phyloP scores from a whole-genome alignment of 164 flowering plant genomes.

The Vitis rupestris region DNA sequence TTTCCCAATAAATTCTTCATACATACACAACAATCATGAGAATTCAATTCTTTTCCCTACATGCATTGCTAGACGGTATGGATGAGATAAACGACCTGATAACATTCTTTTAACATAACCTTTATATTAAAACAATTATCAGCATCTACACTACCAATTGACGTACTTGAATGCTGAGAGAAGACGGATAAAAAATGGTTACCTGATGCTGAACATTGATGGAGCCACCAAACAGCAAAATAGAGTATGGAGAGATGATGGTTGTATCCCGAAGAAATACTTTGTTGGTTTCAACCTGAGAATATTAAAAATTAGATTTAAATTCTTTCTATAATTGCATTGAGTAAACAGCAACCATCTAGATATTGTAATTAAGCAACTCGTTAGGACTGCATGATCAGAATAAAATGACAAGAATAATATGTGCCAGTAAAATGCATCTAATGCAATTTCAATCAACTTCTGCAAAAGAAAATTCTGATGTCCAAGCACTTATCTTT shows the following conservation, averaged over 20 bases:
- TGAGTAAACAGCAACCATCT: not conserved
- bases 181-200: conserved; percentile 3
- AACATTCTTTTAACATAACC: too few relatives aligned
- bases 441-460: too few relatives aligned
- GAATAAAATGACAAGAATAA: too few relatives aligned
- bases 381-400: too few relatives aligned
- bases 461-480: too few relatives aligned
- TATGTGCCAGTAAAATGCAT: too few relatives aligned
- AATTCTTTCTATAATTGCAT: too few relatives aligned
- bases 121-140: not conserved
- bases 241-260: conserved; percentile 77
- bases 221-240: conserved; percentile 87
- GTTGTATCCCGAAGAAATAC: conserved; percentile 89
- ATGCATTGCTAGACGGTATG: too few relatives aligned
- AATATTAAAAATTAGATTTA: conserved; percentile 3
- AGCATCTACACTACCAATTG: not conserved
- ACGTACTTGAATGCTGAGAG: not conserved
- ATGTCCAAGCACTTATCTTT: too few relatives aligned
- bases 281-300: conserved; percentile 83
- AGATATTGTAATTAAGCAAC: not conserved
- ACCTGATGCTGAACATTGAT: conserved; percentile 89
- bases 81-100: not conserved
- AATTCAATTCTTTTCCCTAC: too few relatives aligned
- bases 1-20: too few relatives aligned
- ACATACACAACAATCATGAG: too few relatives aligned